These are phyloP conservation scores for Glutinoglossum americanum DNA, from an alignment of 495 filamentous ascomycete species.

Conservation along the genomic window DNA sequence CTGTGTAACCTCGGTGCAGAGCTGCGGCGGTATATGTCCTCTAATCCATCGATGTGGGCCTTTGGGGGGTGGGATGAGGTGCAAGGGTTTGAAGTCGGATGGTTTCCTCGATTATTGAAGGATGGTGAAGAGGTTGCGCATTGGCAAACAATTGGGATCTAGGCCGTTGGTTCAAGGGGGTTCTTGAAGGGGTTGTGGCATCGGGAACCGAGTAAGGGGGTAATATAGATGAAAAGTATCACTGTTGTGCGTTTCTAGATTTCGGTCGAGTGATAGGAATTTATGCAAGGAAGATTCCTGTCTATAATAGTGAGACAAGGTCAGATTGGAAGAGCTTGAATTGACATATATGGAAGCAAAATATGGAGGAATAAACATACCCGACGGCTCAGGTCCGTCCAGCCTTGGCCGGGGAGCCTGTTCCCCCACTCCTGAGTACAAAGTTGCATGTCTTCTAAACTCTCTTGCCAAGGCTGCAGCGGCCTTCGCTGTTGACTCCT, in stretches of 20 bases:
- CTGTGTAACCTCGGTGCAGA: background rate
- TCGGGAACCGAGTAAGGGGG: too few relatives aligned
- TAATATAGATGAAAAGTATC: too few relatives aligned
- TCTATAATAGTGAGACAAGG: background rate
- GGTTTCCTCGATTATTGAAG: background rate
- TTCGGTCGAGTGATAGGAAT: too few relatives aligned
- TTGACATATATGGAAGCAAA: too few relatives aligned
- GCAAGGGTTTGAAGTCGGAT: background rate
- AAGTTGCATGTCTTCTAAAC: background rate
- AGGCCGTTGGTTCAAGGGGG: background rate
- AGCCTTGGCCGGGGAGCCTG: background rate
- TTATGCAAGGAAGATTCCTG: too few relatives aligned
- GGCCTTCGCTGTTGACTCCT: background rate
- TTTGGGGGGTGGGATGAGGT: background rate
- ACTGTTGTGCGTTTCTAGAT: too few relatives aligned
- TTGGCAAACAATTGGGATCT: background rate
- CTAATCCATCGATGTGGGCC: background rate
- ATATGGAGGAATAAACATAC: background rate
- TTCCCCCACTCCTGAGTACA: background rate
- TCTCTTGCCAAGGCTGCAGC: background rate
- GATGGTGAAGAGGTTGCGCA: background rate
- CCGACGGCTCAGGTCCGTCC: background rate
- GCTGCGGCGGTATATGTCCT: background rate
- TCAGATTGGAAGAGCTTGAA: background rate
- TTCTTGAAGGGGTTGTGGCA: too few relatives aligned